Conservation (phyloP, 805 yeast genomes). For the Wickerhamomyces ciferrii region DNA sequence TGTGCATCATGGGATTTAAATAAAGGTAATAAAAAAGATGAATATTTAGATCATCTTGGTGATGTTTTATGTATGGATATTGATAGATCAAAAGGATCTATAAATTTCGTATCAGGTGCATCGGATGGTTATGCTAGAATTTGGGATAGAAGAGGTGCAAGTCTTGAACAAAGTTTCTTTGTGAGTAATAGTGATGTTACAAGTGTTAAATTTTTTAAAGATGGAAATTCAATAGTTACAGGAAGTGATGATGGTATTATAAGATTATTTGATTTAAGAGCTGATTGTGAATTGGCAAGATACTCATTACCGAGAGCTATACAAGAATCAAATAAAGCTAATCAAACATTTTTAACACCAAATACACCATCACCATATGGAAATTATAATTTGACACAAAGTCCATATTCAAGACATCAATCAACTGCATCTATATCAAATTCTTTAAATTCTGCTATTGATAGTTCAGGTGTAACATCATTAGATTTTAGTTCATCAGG, state of each 20-base stretch:
- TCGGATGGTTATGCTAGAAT: conserved; percentile 64
- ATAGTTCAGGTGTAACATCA: conserved; percentile 66
- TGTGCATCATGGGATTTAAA: conserved; percentile 75
- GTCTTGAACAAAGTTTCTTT: conserved; percentile 43
- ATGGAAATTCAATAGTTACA: conserved; percentile 61
- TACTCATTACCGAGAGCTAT: conserved; percentile 31
- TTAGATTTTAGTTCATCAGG: conserved; percentile 73
- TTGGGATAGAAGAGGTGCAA: conserved; percentile 55
- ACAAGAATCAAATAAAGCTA: conserved; percentile 1
- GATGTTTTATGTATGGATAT: conserved; percentile 54
- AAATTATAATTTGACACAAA: conserved; percentile 13
- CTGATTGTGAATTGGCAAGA: conserved; percentile 61
- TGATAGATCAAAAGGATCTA: conserved; percentile 17
- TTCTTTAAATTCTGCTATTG: conserved; percentile 28
- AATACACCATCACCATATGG: conserved; percentile 7
- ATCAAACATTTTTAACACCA: conserved; percentile 9
- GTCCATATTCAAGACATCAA: background rate
- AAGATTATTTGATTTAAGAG: conserved; percentile 67
- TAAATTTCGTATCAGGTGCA: conserved; percentile 54
- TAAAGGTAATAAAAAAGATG: conserved; percentile 46
- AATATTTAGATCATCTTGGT: conserved; percentile 63
- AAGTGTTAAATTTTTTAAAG: conserved; percentile 57
- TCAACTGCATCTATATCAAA: conserved; percentile 22
- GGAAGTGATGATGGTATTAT: conserved; percentile 79
- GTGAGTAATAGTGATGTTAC: conserved; percentile 64